Conservation (phyloP, 192 early-diverging fungal species). For the Glomus cerebriforme region DNA sequence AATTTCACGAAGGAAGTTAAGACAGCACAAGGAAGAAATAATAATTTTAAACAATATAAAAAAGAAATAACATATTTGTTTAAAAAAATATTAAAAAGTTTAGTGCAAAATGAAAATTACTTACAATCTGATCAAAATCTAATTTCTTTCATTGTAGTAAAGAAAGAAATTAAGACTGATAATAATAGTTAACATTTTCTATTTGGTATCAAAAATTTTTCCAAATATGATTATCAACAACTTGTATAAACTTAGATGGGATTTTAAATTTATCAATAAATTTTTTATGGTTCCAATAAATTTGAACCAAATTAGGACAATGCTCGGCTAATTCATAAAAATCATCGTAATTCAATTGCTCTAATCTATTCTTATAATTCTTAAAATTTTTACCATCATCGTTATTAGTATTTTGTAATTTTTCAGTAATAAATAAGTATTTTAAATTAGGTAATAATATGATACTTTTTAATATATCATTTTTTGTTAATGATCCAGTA, state of each 20-base stretch:
- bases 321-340: neutral
- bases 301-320: neutral
- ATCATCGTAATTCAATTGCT: neutral
- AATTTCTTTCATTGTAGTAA: neutral
- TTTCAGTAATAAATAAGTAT: neutral
- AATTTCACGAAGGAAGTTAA: neutral
- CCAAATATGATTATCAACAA: neutral
- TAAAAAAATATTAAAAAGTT: neutral
- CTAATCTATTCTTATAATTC: neutral
- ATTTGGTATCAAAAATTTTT: neutral
- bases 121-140: neutral
- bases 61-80: neutral
- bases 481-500: neutral
- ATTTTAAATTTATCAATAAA: neutral
- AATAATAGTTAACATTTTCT: too few relatives aligned
- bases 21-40: too few relatives aligned
- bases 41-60: too few relatives aligned
- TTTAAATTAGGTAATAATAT: neutral
- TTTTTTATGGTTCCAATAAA: neutral
- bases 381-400: neutral
- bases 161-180: neutral
- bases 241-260: neutral
- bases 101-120: neutral
- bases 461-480: neutral
- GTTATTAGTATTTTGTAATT: neutral